Base-by-base conservation (phyloP, 345 rosid genomes). In the Erysimum cheiranthoides region DNA sequence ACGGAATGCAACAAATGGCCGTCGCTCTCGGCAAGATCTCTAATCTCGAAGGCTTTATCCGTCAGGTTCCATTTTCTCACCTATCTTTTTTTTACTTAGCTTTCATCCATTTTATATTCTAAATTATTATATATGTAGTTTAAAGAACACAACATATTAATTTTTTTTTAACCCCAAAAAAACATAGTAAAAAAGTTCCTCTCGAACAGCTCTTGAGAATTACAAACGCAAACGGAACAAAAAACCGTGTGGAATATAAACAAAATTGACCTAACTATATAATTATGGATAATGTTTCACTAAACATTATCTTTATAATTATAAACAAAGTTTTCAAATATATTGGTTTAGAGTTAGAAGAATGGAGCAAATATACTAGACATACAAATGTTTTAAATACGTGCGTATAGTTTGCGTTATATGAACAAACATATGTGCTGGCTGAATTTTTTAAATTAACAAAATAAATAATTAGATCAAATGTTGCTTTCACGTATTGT, bases 1-100 rank as follows among this genome's bases (percentile, higher is more conserved):
- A 93, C 6, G 94, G 90, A 34, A 88, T 95, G 96, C 98, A 92
- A 70, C 99, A 92, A 61, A 95, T 92, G 99, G 99, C 82, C 6
- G 75, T 88, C 0, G 99, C 99, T 40, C 79, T 95, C 40, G 90
- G 92, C 83, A 95, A 95, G 84, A 89, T 95, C 68, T 81, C 97
- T 72, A 90, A 88, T 68, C 97, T 90, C 17, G 96, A 95, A 86
- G 97, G 96, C 60, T 95, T 95, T 66, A 84, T 95, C 64, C 94
- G 99, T 73, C 99, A 95, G 99, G 99, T 92, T 78, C 47, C 14
- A 49, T 47, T 45, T 56, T 50, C 56, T 50, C 42, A 31, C 45
- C 8, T 53, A 10, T 16, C 31, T 58, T 17, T 58, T 16, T 30
- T 30, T 25, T 4, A 21, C 25, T 52, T 28, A 1, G 21, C 25